phyloP scores from a whole-genome alignment of 1,139 yeast species.

The Candida sp. region DNA sequence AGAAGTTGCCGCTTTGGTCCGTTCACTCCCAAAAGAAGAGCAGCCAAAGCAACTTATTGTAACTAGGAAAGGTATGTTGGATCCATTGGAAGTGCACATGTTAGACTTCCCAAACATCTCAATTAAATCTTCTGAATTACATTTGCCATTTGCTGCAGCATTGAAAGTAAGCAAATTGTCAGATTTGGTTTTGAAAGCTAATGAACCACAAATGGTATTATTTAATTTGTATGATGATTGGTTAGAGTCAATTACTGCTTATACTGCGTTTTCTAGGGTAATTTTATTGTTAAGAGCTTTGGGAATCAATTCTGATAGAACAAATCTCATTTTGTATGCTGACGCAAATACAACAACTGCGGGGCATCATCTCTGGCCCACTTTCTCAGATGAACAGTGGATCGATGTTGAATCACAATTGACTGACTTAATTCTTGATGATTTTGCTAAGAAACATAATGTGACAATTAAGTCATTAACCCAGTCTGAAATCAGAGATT shows the following conservation, averaged over 20 bases:
- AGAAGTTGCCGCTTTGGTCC: slow-evolving; percentile 87
- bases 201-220: slow-evolving; percentile 89
- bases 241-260: slow-evolving; percentile 78
- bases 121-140: slow-evolving; percentile 85
- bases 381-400: slow-evolving; percentile 89
- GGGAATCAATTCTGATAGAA: slow-evolving; percentile 71
- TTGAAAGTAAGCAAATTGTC: slow-evolving; percentile 78
- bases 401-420: slow-evolving; percentile 81
- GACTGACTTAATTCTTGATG: slow-evolving; percentile 82
- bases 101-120: slow-evolving; percentile 93
- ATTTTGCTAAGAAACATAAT: slow-evolving; percentile 81
- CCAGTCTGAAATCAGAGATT: slow-evolving; percentile 89
- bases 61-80: slow-evolving; percentile 86
- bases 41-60: slow-evolving; percentile 93
- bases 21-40: slow-evolving; percentile 89
- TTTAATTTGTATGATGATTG: slow-evolving; percentile 95
- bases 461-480: slow-evolving; percentile 86
- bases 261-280: slow-evolving; percentile 90
- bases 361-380: slow-evolving; percentile 92
- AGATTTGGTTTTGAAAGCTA: slow-evolving; percentile 78
- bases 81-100: slow-evolving; percentile 97
- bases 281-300: slow-evolving; percentile 77
- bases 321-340: slow-evolving; percentile 75
- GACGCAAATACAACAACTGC: slow-evolving; percentile 67
- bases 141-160: slow-evolving; percentile 86